Evolutionary conservation across 805 yeast species (phyloP).

Genomic region (Wickerhamiella cacticola): DNA sequence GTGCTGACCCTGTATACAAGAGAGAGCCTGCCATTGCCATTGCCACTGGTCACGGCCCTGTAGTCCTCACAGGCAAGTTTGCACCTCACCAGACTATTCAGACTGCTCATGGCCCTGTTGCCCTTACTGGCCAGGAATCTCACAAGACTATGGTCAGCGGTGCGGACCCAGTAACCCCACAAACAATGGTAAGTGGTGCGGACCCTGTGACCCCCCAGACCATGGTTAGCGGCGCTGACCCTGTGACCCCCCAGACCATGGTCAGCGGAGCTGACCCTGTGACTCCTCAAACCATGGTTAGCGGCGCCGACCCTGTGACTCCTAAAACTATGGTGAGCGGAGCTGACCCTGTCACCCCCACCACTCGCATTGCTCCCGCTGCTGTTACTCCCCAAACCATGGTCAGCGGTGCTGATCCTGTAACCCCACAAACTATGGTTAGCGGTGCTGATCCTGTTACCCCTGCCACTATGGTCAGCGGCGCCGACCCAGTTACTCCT

Average conservation of each 20-base stretch:
- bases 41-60: background rate
- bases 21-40: background rate
- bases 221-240: background rate
- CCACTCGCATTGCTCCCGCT: background rate
- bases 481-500: background rate
- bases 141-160: no score
- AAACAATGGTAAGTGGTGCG: background rate
- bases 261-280: background rate
- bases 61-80: no score
- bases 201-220: background rate
- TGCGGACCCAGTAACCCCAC: background rate
- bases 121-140: no score
- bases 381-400: background rate
- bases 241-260: background rate
- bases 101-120: no score
- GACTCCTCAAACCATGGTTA: background rate
- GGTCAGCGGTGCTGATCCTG: conserved; percentile 1
- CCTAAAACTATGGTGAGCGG: conserved; percentile 1
- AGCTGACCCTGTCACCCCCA: background rate
- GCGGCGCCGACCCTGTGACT: background rate
- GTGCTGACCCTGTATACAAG: background rate
- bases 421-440: background rate
- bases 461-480: background rate
- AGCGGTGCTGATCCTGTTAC: conserved; percentile 3
- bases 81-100: no score